Evolutionary conservation across 805 yeast species (phyloP).

Genomic region (Yamadazyma sp.): DNA sequence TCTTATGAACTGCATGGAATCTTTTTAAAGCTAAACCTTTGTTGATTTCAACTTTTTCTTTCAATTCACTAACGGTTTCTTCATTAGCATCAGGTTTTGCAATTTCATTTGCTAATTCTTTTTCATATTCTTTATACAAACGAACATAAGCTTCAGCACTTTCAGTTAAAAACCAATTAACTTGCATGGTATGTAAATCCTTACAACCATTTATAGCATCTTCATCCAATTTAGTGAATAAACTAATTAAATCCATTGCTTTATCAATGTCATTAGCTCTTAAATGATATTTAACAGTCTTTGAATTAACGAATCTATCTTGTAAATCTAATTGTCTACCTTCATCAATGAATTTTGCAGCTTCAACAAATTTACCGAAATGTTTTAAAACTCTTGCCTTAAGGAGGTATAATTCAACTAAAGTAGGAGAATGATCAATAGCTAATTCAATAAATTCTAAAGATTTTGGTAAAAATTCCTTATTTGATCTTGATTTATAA

Average conservation of each 20-base stretch:
- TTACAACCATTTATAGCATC: constrained; percentile 77
- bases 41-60: constrained; percentile 44
- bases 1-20: constrained; percentile 59
- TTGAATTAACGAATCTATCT: constrained; percentile 88
- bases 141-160: constrained; percentile 81
- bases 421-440: constrained; percentile 71
- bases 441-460: constrained; percentile 57
- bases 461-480: constrained; percentile 49
- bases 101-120: constrained; percentile 14
- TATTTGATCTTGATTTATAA: constrained; percentile 22
- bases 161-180: constrained; percentile 83
- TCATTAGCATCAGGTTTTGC: constrained; percentile 18
- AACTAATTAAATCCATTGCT: constrained; percentile 69
- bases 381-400: constrained; percentile 82
- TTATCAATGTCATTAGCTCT: constrained; percentile 72
- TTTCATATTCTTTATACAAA: constrained; percentile 35
- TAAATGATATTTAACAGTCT: constrained; percentile 77
- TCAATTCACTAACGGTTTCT: constrained; percentile 22
- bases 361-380: constrained; percentile 55
- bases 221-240: constrained; percentile 80
- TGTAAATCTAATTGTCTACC: constrained; percentile 80
- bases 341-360: constrained; percentile 61
- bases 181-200: constrained; percentile 87
- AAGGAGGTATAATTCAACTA: constrained; percentile 76
- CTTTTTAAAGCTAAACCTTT: constrained; percentile 80